Base-by-base conservation (phyloP, 345 rosid genomes). In the Microcos paniculata region DNA sequence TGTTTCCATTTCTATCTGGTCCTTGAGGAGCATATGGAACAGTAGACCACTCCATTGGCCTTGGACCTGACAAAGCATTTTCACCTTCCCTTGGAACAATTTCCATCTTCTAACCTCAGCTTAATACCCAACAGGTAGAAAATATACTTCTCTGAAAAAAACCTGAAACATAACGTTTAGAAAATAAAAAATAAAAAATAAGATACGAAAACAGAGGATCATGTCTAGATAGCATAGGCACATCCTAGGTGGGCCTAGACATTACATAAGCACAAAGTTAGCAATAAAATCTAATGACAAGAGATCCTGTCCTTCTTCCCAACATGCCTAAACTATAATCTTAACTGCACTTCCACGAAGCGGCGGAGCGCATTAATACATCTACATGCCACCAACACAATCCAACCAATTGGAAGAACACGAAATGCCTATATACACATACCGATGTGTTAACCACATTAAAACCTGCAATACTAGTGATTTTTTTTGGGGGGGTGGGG, bases 1-100 rank as follows among this genome's bases (percentile, higher is more conserved):
- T 87, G 64, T 89, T 92, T 43, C 88, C 91, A 62, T 76, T 85
- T 51, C 86, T 77, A 28, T 86, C 94, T 46, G 89, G 89, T 53
- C 82, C 92, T 76, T 78, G 91, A 19, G 88, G 85, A 65, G 89
- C 84, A 55, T 84, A 82, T 10, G 90, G 86, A 74, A 89, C 90
- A 21, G 96, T 81, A 40, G 99, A 83, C 95, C 96, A 88, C 23
- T 93, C 97, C 99, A 93, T 90, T 33, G 99, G 95, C 85, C 92
- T 90, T 49, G 97, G 89, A 81, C 91, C 96, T 53, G 88, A 83
- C 80, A 93, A 79, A 78, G 94, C 88, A 66, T 46, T 83, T 53
- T 93, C 98, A 78, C 83, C 80, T 76, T 92, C 92, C 78, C 89
- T 82, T 16, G 82, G 63, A 79, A 76, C 76, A 43, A 89, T 73